phyloP scores from a whole-genome alignment of 495 filamentous ascomycete genomes.

The Aspergillus bertholletiae region DNA sequence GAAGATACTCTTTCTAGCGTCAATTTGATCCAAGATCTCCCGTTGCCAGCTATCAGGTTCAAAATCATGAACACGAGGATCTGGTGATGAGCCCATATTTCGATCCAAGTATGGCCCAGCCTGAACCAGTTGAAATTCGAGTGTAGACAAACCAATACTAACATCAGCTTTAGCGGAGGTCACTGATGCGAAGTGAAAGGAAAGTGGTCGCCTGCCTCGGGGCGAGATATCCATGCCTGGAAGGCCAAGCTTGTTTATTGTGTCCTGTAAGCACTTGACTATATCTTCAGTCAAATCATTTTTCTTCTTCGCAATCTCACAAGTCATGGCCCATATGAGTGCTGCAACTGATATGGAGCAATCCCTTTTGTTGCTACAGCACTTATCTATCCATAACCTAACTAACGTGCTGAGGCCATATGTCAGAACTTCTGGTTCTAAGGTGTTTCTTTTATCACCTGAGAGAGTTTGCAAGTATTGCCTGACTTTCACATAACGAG shows the following conservation, averaged over 20 bases:
- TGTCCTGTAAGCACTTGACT: conserved; percentile 16
- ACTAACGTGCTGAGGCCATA: conserved; percentile 45
- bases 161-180: conserved; percentile 11
- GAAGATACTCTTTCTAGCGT: conserved; percentile 63
- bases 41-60: conserved; percentile 75
- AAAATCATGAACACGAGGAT: conserved; percentile 61
- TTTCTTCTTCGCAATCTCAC: conserved; percentile 14
- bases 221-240: conserved; percentile 11
- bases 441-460: conserved; percentile 15
- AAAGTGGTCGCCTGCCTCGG: conserved; percentile 16
- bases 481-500: conserved; percentile 41
- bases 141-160: conserved; percentile 21
- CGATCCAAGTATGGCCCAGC: conserved; percentile 74
- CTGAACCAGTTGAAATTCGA: conserved; percentile 61
- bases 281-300: conserved; percentile 25
- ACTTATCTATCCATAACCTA: conserved; percentile 11
- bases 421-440: conserved; percentile 39
- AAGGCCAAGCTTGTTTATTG: conserved; percentile 23
- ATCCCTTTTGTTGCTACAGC: background rate
- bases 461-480: conserved; percentile 35
- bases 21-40: conserved; percentile 68
- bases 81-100: conserved; percentile 61
- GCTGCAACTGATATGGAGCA: conserved; percentile 5
- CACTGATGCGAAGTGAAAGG: conserved; percentile 31
- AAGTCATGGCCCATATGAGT: conserved; percentile 16